A percentile compares a stretch with the other conserved stretches of the same genome.
phyloP scores from a whole-genome alignment of 371 early-diverging fungal genomes.

The Mucor velutinosus region DNA sequence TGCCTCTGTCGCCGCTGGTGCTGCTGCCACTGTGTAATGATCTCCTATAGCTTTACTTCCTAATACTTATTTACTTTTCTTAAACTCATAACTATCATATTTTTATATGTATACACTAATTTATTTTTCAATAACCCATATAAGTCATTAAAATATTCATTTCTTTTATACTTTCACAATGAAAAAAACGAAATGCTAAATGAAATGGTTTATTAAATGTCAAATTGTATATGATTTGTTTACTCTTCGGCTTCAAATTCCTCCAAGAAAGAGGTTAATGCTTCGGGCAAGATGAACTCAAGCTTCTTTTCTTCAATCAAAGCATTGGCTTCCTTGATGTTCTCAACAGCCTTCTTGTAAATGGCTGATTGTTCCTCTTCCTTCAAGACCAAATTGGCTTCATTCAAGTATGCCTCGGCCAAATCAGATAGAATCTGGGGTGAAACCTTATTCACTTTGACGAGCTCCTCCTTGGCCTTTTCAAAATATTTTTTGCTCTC shows the following conservation, averaged over 20 bases:
- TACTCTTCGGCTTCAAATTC: constrained; percentile 33
- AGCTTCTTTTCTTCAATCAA: constrained; percentile 28
- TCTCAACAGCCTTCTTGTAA: constrained; percentile 35
- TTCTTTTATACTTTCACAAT: not conserved
- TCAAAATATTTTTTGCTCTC: constrained; percentile 40
- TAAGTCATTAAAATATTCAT: not conserved
- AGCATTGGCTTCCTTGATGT: constrained; percentile 34
- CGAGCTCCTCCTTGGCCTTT: constrained; percentile 27
- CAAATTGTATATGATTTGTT: not conserved
- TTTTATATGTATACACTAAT: not conserved
- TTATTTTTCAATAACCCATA: not conserved
- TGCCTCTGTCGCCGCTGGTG: not conserved
- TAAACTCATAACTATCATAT: not conserved
- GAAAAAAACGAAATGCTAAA: not conserved
- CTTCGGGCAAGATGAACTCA: constrained; percentile 46
- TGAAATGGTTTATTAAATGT: not conserved
- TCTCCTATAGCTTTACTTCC: not conserved
- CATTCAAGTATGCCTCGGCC: constrained; percentile 43
- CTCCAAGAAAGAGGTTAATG: constrained; percentile 41
- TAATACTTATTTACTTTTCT: not conserved
- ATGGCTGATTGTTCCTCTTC: constrained; percentile 40
- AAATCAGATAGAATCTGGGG: constrained; percentile 41
- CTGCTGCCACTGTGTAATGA: not conserved
- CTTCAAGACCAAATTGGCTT: constrained; percentile 41
- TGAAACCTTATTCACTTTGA: constrained; percentile 18